Evolutionary conservation across 345 rosid species (phyloP), one percentile per base, ranked within the genome.

Genomic region (Salix dunnii): DNA sequence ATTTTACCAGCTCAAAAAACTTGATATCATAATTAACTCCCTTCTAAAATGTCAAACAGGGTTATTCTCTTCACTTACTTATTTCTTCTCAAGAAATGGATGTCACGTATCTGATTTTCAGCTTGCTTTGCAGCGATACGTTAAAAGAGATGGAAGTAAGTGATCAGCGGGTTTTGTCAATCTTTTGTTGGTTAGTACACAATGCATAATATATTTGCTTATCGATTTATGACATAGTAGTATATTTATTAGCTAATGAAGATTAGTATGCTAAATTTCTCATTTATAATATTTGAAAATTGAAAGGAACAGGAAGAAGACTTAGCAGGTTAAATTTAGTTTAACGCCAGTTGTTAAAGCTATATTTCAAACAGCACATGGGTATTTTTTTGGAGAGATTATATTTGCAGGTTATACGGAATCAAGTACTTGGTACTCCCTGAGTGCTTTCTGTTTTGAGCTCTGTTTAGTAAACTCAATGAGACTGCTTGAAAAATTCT

Each of bases 71-170:
- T 82, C 99, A 3, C 91, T 95, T 70, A 91, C 96, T 21, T 95
- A 88, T 83, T 91, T 95, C 87, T 95, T 95, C 89, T 93, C 98
- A 67, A 90, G 84, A 86, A 87, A 89, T 67, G 94, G 98, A 81
- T 78, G 80, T 72, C 97, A 95, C 55, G 66, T 84, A 76, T 81
- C 77, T 67, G 98, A 95, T 84, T 95, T 86, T 83, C 97, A 93
- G 83, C 88, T 95, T 79, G 91, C 90, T 73, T 81, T 95, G 79
- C 97, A 85, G 73, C 88, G 91, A 70, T 82, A 71, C 66, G 38
- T 85, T 48, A 93, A 90, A 78, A 92, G 83, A 83, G 97, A 90
- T 82, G 79, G 65, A 75, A 84, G 89, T 89, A 84, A 87, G 89
- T 87, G 58, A 21, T 80, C 30, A 65, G 23, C 25, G 4, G 78